phyloP scores from a whole-genome alignment of 2,329 filamentous ascomycete genomes.

The Aureobasidium sp. region DNA sequence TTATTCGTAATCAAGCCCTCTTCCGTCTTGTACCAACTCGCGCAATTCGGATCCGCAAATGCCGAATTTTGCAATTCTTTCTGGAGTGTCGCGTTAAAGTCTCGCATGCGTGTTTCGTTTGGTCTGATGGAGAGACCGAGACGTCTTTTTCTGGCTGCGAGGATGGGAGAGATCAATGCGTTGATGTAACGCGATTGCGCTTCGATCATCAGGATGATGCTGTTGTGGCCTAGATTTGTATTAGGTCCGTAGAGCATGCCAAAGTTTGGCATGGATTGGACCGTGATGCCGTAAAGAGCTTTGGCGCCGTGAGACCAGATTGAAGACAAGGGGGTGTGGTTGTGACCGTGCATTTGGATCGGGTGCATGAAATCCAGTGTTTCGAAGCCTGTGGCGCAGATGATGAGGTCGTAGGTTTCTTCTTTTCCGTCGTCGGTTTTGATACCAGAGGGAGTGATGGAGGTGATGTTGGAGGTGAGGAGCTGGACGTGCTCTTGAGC shows the following conservation, averaged over 20 bases:
- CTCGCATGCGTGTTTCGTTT: slow-evolving; percentile 32
- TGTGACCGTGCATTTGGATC: slow-evolving; percentile 45
- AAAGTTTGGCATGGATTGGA: slow-evolving; percentile 49
- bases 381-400: slow-evolving; percentile 54
- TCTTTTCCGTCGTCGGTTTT: slow-evolving; percentile 35
- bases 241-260: slow-evolving; percentile 54
- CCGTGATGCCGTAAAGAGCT: slow-evolving; percentile 46
- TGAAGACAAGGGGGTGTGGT: slow-evolving; percentile 38
- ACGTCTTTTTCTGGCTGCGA: slow-evolving; percentile 38
- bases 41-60: slow-evolving; percentile 50
- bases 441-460: slow-evolving; percentile 43
- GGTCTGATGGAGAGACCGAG: slow-evolving; percentile 42
- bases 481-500: slow-evolving; percentile 42
- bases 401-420: slow-evolving; percentile 46
- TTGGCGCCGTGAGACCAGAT: slow-evolving; percentile 50
- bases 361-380: slow-evolving; percentile 54
- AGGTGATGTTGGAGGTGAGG: slow-evolving; percentile 44
- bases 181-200: slow-evolving; percentile 51
- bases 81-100: slow-evolving; percentile 45
- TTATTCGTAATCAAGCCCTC: slow-evolving; percentile 52
- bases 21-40: slow-evolving; percentile 47
- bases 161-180: slow-evolving; percentile 42
- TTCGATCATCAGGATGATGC: slow-evolving; percentile 57
- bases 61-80: slow-evolving; percentile 35
- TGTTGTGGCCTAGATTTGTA: slow-evolving; percentile 50